These are phyloP conservation scores for Medicago arabica DNA, from an alignment of 306 rosid species.

Conservation along the genomic window DNA sequence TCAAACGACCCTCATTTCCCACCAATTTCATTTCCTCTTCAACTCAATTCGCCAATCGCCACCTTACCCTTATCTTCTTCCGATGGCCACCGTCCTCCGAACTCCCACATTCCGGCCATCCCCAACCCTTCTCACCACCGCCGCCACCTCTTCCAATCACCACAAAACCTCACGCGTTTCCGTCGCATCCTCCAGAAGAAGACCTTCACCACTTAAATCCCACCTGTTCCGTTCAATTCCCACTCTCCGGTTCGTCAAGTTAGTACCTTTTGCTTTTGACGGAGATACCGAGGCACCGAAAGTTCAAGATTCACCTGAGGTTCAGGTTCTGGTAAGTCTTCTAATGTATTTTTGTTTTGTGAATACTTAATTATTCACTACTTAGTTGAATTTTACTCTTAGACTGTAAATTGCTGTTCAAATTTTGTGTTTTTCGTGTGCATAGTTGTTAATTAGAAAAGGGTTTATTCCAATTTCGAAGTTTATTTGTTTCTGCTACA, in stretches of 20 bases:
- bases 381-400: background rate
- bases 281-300: constrained; percentile 62
- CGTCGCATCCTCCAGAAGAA: constrained; percentile 37
- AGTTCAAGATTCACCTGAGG: constrained; percentile 55
- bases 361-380: background rate
- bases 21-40: constrained; percentile 8
- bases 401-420: background rate
- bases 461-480: too few relatives aligned
- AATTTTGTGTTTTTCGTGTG: constrained; percentile 13
- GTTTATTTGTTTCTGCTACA: too few relatives aligned
- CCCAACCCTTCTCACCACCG: constrained; percentile 29
- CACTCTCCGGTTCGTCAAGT: constrained; percentile 51
- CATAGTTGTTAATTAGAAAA: background rate
- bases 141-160: constrained; percentile 34
- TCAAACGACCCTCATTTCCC: constrained; percentile 32
- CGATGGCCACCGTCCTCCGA: constrained; percentile 62
- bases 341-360: background rate
- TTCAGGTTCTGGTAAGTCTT: constrained; percentile 46
- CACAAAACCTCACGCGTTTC: constrained; percentile 39
- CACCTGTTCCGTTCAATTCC: constrained; percentile 47
- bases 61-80: constrained; percentile 39
- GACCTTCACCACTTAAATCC: constrained; percentile 35
- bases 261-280: constrained; percentile 55
- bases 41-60: constrained; percentile 36
- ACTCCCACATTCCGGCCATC: constrained; percentile 53